Base-by-base conservation (phyloP, 306 rosid genomes). In the Benincasa hispida region DNA sequence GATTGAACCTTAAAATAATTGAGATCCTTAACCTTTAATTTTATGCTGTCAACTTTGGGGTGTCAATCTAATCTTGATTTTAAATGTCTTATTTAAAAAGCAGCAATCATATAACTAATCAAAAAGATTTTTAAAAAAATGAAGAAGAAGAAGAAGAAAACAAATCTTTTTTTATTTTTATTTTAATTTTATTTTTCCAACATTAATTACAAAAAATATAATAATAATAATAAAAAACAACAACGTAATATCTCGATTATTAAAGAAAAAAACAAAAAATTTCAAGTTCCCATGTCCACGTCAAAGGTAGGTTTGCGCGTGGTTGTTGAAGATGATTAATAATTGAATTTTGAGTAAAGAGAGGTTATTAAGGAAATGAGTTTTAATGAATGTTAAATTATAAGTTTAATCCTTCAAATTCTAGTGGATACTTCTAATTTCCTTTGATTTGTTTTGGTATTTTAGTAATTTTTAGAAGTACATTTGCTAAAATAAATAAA, bases 31-130 rank as follows among this genome's bases (percentile, higher is more conserved):
- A 69, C 1, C n/a, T 3, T 19, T 68, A 0, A 15, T 69, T 42
- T 22, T 22, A 22, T 70, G 30, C 50, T 24, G 32, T 30, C 34
- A 68, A 42, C 55, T 68, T 68, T 68, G 12, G 21, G 30, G 15
- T 68, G 74, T 68, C 74, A 68, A 68, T 68, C 74, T 68, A 68
- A 68, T 41, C 74, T 22, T 68, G 32, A 42, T 68, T 68, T 68
- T 68, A 67, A 27, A 67, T 67, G 19, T 41, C 18, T 67, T 39
- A 41, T 39, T 39, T 37, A 22, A 67, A 37, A 30, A n/a, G 9
- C 13, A 37, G 10, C 25, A n/a, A 65, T 65, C 72, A 65, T 37
- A 65, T 37, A n/a, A n/a, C n/a, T 14, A 0, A 37, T 7, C 13
- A 2, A 47, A 13, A 12, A 13, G 13, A 2, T 41, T 41, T 41